A percentile compares a stretch with the other conserved stretches of the same genome.
These are phyloP conservation scores for Pestalotiopsis sp. DNA, from an alignment of 2,329 filamentous ascomycete species.

Conservation along the genomic window DNA sequence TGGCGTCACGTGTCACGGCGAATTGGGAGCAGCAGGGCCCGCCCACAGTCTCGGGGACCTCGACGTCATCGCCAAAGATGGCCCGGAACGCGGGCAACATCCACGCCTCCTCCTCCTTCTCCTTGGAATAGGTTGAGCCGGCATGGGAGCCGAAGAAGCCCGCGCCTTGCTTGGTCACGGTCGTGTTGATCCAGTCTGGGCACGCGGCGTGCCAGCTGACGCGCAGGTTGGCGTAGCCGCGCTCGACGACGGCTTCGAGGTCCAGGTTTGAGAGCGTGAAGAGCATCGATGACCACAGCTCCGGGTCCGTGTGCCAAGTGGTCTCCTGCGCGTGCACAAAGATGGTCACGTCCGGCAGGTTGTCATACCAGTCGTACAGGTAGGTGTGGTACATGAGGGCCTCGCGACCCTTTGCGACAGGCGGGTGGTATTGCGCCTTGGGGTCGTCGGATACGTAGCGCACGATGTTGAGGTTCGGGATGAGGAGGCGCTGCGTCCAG, in stretches of 20 bases:
- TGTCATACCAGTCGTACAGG: constrained; percentile 63
- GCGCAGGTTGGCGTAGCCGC: constrained; percentile 58
- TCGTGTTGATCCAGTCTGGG: constrained; percentile 52
- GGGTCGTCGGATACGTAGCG: constrained; percentile 55
- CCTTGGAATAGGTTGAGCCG: neutral
- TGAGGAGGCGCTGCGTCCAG: constrained; percentile 30
- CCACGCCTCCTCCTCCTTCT: constrained; percentile 32
- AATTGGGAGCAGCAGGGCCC: constrained; percentile 39
- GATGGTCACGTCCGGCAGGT: constrained; percentile 58
- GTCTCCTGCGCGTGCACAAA: constrained; percentile 63
- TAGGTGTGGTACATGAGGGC: constrained; percentile 65
- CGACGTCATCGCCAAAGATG: constrained; percentile 26
- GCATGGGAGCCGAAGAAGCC: no score
- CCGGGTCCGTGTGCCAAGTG: constrained; percentile 37
- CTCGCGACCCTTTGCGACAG: constrained; percentile 61
- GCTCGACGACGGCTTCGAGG: constrained; percentile 40
- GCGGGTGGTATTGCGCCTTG: constrained; percentile 47
- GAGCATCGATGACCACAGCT: constrained; percentile 34
- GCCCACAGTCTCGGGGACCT: constrained; percentile 33
- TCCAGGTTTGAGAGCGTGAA: constrained; percentile 35
- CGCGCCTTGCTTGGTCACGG: constrained; percentile 2
- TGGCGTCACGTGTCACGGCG: constrained; percentile 32
- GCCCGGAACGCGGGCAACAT: constrained; percentile 31
- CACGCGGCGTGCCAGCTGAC: constrained; percentile 58
- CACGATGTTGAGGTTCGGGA: constrained; percentile 36